Conservation (phyloP, 768 basidiomycete genomes). For the Rhodotorula diobovata region DNA sequence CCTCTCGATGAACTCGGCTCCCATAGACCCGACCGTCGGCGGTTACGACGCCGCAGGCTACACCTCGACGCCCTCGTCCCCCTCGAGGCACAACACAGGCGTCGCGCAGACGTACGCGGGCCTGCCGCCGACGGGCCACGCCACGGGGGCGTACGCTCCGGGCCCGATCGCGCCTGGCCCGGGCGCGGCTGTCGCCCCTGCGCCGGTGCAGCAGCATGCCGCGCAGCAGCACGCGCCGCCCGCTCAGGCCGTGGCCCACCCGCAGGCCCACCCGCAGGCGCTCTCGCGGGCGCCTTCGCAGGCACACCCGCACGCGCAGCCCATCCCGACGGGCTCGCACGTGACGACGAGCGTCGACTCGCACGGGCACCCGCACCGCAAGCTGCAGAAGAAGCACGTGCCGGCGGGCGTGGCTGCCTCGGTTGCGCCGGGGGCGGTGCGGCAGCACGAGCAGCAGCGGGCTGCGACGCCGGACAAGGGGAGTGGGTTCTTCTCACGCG, state of each 20-base stretch:
- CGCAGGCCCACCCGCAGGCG: not conserved
- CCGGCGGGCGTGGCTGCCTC: not conserved
- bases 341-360: not conserved
- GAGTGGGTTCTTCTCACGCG: slow-evolving; percentile 9
- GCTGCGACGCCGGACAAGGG: too few species aligned
- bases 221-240: not conserved
- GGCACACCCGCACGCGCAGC: not conserved
- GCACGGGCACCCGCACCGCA: slow-evolving; percentile 2
- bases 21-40: not conserved
- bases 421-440: too few species aligned
- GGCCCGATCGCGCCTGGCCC: not conserved
- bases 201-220: not conserved
- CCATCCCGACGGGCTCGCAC: not conserved
- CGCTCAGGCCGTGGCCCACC: too few species aligned
- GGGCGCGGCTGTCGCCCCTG: not conserved
- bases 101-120: not conserved
- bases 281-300: not conserved
- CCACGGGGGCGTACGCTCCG: not conserved
- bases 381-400: slow-evolving; percentile 12
- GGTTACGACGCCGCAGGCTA: not conserved
- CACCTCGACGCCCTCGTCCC: not conserved
- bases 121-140: not conserved
- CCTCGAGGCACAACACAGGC: not conserved
- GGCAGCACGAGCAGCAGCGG: too few species aligned
- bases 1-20: not conserved